phyloP scores from a whole-genome alignment of 2,329 filamentous ascomycete species.

The Ilyonectria sp. region DNA sequence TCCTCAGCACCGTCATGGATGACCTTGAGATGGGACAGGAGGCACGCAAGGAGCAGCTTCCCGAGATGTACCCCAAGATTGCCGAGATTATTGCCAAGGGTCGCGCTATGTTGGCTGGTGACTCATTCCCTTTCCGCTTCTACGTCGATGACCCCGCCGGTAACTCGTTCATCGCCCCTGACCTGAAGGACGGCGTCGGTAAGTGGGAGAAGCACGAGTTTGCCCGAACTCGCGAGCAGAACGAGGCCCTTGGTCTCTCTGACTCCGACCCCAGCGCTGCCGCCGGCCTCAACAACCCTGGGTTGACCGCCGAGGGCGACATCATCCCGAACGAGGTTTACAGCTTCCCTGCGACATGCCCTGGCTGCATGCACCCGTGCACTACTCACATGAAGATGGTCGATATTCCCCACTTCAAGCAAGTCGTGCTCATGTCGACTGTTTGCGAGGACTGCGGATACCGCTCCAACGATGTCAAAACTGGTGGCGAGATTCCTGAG shows the following conservation, averaged over 20 bases:
- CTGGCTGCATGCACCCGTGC: conserved; percentile 89
- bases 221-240: conserved; percentile 86
- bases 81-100: conserved; percentile 82
- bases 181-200: conserved; percentile 82
- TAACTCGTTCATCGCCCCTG: conserved; percentile 96
- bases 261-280: conserved; percentile 72
- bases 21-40: conserved; percentile 88
- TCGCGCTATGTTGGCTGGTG: conserved; percentile 82
- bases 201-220: conserved; percentile 94
- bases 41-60: conserved; percentile 82
- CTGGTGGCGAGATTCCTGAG: conserved; percentile 90
- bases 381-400: conserved; percentile 99
- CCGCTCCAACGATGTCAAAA: conserved; percentile 97
- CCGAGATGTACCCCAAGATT: conserved; percentile 85
- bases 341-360: conserved; percentile 91
- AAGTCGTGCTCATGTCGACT: conserved; percentile 96
- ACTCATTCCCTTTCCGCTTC: conserved; percentile 88
- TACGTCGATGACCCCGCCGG: conserved; percentile 92
- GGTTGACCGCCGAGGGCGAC: conserved; percentile 74
- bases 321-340: conserved; percentile 95
- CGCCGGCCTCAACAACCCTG: conserved; percentile 66
- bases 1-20: conserved; percentile 83
- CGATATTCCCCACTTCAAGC: conserved; percentile 97
- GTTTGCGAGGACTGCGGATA: conserved; percentile 94
- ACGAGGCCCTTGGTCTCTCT: conserved; percentile 85